A percentile compares a stretch with the other conserved stretches of the same genome.
Evolutionary conservation across 768 basidiomycete species (phyloP).

Genomic region (Omphalotus guepiniiformis): DNA sequence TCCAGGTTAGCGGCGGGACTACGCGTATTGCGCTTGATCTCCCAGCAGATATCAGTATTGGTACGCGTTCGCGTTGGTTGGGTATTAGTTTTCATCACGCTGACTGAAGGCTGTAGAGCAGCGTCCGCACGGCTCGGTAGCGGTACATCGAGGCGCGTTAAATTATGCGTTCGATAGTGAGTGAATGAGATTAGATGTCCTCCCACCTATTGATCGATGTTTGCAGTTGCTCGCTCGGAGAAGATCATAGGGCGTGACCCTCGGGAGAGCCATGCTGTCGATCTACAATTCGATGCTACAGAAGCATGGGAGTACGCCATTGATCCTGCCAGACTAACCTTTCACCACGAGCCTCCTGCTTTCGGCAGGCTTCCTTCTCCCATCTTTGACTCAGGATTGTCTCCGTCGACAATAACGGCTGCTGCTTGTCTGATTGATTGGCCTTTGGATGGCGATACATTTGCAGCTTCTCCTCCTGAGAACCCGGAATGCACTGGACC

Average conservation of each 20-base stretch:
- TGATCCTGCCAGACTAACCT: conserved; percentile 40
- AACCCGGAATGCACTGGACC: conserved; percentile 39
- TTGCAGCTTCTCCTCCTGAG: conserved; percentile 43
- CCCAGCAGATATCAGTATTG: conserved; percentile 43
- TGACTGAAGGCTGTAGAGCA: conserved; percentile 28
- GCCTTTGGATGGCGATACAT: conserved; percentile 43
- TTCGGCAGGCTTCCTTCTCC: conserved; percentile 39
- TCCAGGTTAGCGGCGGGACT: conserved; percentile 34
- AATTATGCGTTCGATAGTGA: conserved; percentile 53
- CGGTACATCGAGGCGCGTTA: conserved; percentile 50
- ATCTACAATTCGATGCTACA: conserved; percentile 46
- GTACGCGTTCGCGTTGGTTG: too few relatives aligned
- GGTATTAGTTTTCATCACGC: neutral
- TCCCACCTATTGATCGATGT: neutral
- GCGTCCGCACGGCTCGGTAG: conserved; percentile 47
- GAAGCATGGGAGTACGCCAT: conserved; percentile 51
- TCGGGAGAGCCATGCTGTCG: conserved; percentile 40
- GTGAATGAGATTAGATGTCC: conserved; percentile 7
- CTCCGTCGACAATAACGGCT: conserved; percentile 43
- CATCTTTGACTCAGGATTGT: conserved; percentile 44
- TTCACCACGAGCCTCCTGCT: conserved; percentile 27
- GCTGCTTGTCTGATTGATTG: conserved; percentile 47
- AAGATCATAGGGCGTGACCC: conserved; percentile 38
- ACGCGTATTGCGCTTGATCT: conserved; percentile 42
- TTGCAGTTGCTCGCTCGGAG: conserved; percentile 23